Evolutionary conservation across 768 basidiomycete genomes (phyloP).

Genomic region (Lyophyllum semitale): DNA sequence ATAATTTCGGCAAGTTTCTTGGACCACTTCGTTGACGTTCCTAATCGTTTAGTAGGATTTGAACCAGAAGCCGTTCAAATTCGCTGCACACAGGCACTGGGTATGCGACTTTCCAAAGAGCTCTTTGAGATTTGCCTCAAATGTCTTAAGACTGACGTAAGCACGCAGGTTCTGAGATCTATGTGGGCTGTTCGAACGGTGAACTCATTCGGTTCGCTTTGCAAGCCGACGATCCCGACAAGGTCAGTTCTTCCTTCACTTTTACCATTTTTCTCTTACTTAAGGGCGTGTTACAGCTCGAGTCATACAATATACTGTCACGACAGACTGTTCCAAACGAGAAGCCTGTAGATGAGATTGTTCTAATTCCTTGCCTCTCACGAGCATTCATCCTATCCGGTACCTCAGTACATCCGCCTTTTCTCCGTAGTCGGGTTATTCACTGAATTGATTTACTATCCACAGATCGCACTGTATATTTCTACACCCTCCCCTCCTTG

Average conservation of each 20-base stretch:
- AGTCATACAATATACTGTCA: slow-evolving; percentile 67
- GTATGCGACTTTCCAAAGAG: slow-evolving; percentile 30
- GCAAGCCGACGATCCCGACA: slow-evolving; percentile 54
- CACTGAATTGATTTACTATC: neutral
- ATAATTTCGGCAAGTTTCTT: slow-evolving; percentile 18
- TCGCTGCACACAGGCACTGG: slow-evolving; percentile 60
- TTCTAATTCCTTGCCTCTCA: slow-evolving; percentile 74
- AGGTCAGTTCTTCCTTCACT: slow-evolving; percentile 32
- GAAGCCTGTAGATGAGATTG: slow-evolving; percentile 79
- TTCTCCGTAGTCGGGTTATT: slow-evolving; percentile 10
- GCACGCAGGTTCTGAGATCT: slow-evolving; percentile 74
- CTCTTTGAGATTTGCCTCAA: neutral
- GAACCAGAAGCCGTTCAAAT: slow-evolving; percentile 27
- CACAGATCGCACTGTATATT: slow-evolving; percentile 66
- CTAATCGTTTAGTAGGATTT: slow-evolving; percentile 9
- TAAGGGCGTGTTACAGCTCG: slow-evolving; percentile 35
- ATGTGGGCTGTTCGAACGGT: slow-evolving; percentile 85
- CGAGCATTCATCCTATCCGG: slow-evolving; percentile 79
- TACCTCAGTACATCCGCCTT: slow-evolving; percentile 30
- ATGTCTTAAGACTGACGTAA: neutral
- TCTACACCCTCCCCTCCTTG: slow-evolving; percentile 80
- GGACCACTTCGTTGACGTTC: neutral
- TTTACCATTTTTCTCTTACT: neutral
- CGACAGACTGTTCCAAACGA: slow-evolving; percentile 68
- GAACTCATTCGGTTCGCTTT: slow-evolving; percentile 80